Conservation (phyloP, 169 alveolate genomes). For the Plasmodium coatneyi region DNA sequence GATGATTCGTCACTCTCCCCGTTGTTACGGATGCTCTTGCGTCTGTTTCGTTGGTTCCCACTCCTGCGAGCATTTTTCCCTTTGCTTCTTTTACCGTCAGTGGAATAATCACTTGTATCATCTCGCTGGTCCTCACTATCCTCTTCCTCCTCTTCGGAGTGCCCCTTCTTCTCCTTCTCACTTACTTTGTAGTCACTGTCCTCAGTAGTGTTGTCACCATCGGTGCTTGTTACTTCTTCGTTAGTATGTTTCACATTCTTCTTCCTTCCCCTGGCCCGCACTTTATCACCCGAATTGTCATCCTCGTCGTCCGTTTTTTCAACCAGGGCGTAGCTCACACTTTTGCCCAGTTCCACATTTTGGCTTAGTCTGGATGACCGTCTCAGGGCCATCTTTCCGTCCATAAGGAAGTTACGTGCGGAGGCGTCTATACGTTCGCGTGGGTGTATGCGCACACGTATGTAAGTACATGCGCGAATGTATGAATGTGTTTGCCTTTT, state of each 20-base stretch:
- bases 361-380: slow-evolving; percentile 57
- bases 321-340: background rate
- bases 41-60: background rate
- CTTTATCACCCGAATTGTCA: background rate
- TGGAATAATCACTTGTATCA: slow-evolving; percentile 1
- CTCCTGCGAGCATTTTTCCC: background rate
- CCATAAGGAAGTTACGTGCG: slow-evolving; percentile 17
- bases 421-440: background rate
- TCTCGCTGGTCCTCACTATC: slow-evolving; percentile 3
- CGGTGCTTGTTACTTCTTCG: slow-evolving; percentile 7
- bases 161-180: background rate
- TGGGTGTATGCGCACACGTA: background rate
- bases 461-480: background rate
- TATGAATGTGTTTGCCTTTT: background rate
- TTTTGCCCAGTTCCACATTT: slow-evolving; percentile 8
- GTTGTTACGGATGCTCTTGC: background rate
- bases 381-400: slow-evolving; percentile 34
- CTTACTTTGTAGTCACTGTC: slow-evolving; percentile 34
- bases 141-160: background rate
- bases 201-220: slow-evolving; percentile 26
- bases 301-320: slow-evolving; percentile 24
- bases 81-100: background rate
- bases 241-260: background rate
- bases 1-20: background rate
- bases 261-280: slow-evolving; percentile 1